Base-by-base conservation (phyloP, 805 yeast species). In the Saccharomycopsis babjevae region DNA sequence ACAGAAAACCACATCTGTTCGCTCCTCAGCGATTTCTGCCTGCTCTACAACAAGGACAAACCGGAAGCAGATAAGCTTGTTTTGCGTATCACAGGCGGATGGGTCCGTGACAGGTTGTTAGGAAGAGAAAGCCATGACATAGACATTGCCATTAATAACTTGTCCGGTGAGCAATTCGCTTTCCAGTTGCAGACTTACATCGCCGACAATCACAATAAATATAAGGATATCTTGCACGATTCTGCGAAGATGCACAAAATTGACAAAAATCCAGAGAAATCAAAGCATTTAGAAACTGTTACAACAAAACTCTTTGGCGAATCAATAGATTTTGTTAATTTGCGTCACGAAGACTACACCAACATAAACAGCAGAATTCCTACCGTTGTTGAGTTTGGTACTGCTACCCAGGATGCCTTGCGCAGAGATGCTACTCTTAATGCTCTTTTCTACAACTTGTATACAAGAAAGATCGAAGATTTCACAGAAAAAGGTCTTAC, bases 241-340 rank as follows among this genome's bases (percentile, higher is more conserved):
- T 40, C 46, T n/a, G 70, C 74, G 10, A 75, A 82, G 8, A 79
- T 89, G 39, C 96, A 92, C 70, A 88, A 86, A 61, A 91, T 94
- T 64, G 91, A 88, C 63, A 85, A 85, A 70, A 94, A 96, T 72
- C 99, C 99, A 0, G 97, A 89, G 65, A 93, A 92, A 71, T 88
- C 96, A 1, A 96, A 94, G 74, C 99, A 94, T 75, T 75, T 94
- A 67, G 99, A 94, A 68, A 96, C 99, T 1, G 96, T 97, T 50
- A 94, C 97, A 2, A 91, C 97, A 1, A 88, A 84, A 68, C 72
- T 94, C 11, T 89, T 80, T 68, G 96, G 85, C 0, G 71, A 86
- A n/a, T 97, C 90, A 68, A 82, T 94, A 59, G 99, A 94, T 74
- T 90, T 94, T 70, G 99, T 96, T 57, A 93, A 93, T 71, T 76